phyloP scores from a whole-genome alignment of 257 asterid species.

The Solanum bulbocastanum region DNA sequence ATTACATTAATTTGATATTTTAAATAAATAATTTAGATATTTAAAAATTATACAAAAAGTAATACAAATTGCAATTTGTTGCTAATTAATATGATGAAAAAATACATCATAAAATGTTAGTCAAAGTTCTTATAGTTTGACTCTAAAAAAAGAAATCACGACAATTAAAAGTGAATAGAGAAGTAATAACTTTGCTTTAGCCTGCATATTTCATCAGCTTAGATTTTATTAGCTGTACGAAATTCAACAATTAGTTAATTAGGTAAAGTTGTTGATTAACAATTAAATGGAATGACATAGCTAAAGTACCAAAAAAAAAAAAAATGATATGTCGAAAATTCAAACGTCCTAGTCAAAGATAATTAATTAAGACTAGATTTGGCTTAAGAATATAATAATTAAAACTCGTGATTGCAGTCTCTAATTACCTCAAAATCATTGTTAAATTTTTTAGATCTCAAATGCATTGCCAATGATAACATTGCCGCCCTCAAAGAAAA shows the following conservation, averaged over 20 bases:
- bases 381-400: not conserved
- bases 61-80: no score
- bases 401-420: not conserved
- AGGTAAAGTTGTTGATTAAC: not conserved
- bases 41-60: no score
- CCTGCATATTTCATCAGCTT: not conserved
- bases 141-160: no score
- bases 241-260: not conserved
- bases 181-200: not conserved
- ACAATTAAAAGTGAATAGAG: no score
- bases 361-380: not conserved
- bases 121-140: no score
- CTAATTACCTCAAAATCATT: not conserved
- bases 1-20: no score
- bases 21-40: no score
- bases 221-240: not conserved
- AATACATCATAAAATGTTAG: no score
- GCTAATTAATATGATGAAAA: no score
- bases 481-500: not conserved
- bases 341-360: not conserved
- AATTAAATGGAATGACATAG: not conserved
- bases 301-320: not conserved
- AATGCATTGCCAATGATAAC: not conserved
- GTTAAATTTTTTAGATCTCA: not conserved
- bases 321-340: not conserved